These are phyloP conservation scores for Conticribra guillardii DNA, from an alignment of 108 stramenopile species.

Conservation along the genomic window DNA sequence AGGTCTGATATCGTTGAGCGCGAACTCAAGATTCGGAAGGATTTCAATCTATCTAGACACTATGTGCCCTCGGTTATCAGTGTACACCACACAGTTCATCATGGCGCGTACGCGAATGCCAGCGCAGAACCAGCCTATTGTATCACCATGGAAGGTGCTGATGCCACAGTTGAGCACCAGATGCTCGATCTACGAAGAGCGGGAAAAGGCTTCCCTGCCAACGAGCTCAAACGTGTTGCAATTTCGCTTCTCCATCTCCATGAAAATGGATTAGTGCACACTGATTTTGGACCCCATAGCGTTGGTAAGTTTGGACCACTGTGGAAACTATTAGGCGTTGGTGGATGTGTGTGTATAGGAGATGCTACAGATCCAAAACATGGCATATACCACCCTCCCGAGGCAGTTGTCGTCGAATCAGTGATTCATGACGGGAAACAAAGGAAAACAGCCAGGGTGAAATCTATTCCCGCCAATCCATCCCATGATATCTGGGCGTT, in stretches of 20 bases:
- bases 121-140: slow-evolving; percentile 92
- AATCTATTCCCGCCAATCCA: slow-evolving; percentile 29
- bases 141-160: slow-evolving; percentile 92
- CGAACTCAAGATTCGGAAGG: slow-evolving; percentile 85
- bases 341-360: slow-evolving; percentile 78
- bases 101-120: slow-evolving; percentile 89
- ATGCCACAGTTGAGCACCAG: slow-evolving; percentile 88
- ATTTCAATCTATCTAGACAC: slow-evolving; percentile 85
- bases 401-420: slow-evolving; percentile 76
- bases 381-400: slow-evolving; percentile 90
- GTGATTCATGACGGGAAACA: slow-evolving; percentile 38
- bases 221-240: slow-evolving; percentile 84
- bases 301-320: slow-evolving; percentile 89
- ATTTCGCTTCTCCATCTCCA: slow-evolving; percentile 88
- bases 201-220: slow-evolving; percentile 77
- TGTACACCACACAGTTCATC: slow-evolving; percentile 92
- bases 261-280: slow-evolving; percentile 86
- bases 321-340: slow-evolving; percentile 88
- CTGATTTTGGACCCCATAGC: slow-evolving; percentile 91
- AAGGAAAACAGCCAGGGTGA: slow-evolving; percentile 47
- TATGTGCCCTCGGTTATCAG: slow-evolving; percentile 91
- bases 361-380: slow-evolving; percentile 75
- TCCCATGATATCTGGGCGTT: slow-evolving; percentile 54
- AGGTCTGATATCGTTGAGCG: slow-evolving; percentile 87
- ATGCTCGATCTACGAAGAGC: slow-evolving; percentile 86